Conservation (phyloP, 1,139 yeast genomes). For the Dujonia santamariae region DNA sequence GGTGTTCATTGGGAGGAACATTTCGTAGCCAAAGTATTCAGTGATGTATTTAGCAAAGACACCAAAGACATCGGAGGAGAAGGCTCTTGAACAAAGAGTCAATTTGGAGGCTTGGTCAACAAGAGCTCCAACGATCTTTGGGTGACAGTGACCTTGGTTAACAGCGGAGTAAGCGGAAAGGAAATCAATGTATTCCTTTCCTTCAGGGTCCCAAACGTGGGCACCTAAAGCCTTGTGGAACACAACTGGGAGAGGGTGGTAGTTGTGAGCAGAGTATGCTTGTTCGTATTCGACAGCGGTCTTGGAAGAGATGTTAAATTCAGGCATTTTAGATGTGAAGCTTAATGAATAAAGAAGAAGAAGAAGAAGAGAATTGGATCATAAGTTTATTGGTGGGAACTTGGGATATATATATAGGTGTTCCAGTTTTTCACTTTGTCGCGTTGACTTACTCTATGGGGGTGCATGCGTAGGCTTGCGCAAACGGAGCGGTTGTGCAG, state of each 20-base stretch:
- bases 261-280: slow-evolving; percentile 91
- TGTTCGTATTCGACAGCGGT: slow-evolving; percentile 70
- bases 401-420: slow-evolving; percentile 1
- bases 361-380: not conserved
- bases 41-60: slow-evolving; percentile 84
- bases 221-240: slow-evolving; percentile 86
- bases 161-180: slow-evolving; percentile 95
- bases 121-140: slow-evolving; percentile 81
- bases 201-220: slow-evolving; percentile 98
- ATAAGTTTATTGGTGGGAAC: not conserved
- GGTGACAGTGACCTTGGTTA: slow-evolving; percentile 98
- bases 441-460: slow-evolving; percentile 2
- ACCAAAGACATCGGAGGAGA: slow-evolving; percentile 87
- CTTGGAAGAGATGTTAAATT: slow-evolving; percentile 55
- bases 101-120: slow-evolving; percentile 81
- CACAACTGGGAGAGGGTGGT: slow-evolving; percentile 95
- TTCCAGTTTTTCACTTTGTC: not conserved
- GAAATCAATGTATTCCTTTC: slow-evolving; percentile 82
- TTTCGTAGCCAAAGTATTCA: slow-evolving; percentile 85
- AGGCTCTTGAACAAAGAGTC: slow-evolving; percentile 90
- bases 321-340: slow-evolving; percentile 13
- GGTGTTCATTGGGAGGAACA: slow-evolving; percentile 96
- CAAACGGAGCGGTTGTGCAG: slow-evolving; percentile 2
- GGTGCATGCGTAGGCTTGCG: not conserved
- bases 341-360: not conserved